Base-by-base conservation (phyloP, 1,284 basidiomycete species). In the Marasmius tenuissimus region DNA sequence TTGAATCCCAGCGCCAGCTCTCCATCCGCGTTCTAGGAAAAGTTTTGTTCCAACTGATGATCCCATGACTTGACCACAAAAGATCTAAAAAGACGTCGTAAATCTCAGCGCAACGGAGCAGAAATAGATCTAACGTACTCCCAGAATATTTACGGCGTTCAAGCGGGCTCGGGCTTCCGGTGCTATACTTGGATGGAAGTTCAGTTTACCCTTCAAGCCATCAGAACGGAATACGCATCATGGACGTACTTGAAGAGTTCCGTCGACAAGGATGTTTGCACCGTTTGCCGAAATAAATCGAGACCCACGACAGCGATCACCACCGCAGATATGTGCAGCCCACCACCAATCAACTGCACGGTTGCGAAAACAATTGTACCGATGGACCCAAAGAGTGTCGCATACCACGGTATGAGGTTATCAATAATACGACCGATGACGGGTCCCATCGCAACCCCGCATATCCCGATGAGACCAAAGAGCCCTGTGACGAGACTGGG, bases 401-500 rank as follows among this genome's bases (percentile, higher is more conserved):
- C 84, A 53, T 86, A 83, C 88, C 88, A 92, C 0, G 86, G 86
- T 0, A 87, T 77, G 18, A 91, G 78, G 2, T 70, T 74, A 71
- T 92, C 89, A 50, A 92, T 81, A 9, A 85, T 63, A 37, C 79
- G 79, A 0, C 91, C 91, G 18, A 83, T 79, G 12, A 89, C 65
- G 0, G 89, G 90, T 0, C 85, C 85, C 49, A 82, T 72, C 5
- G 83, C 73, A 4, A 90, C 88, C n/a, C 87, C 88, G 22, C 85
- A 75, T 70, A 90, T 83, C 6, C 91, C 91, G 12, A 91, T 75
- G 3, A 92, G 73, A 6, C 88, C 89, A 70, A 92, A 90, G 8
- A 92, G 77, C 1, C 89, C 90, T 59, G 90, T 91, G n/a, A 81
- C 77, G 38, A 91, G 74, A n/a, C 89, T 85, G 60, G 33, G 52